Evolutionary conservation across 805 yeast genomes (phyloP).

Genomic region (Kluyveromyces nonfermentans): DNA sequence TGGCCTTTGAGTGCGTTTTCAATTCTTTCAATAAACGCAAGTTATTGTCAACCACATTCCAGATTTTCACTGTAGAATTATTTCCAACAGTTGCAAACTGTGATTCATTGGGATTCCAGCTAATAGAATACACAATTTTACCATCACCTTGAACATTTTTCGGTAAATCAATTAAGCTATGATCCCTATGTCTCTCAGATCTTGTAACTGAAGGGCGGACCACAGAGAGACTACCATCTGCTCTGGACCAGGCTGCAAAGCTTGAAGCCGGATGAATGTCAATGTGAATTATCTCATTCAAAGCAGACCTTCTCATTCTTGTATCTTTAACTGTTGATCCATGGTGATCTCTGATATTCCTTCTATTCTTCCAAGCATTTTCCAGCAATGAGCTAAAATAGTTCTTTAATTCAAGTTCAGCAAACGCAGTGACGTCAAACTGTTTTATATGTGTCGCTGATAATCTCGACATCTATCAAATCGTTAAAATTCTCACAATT

Average conservation of each 20-base stretch:
- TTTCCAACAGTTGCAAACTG: constrained; percentile 21
- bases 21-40: constrained; percentile 10
- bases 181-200: constrained; percentile 9
- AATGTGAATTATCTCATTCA: constrained; percentile 16
- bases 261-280: constrained; percentile 23
- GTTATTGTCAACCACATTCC: constrained; percentile 14
- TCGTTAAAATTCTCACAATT: background rate
- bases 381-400: constrained; percentile 1
- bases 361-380: background rate
- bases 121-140: constrained; percentile 12
- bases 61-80: constrained; percentile 14
- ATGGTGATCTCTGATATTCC: constrained; percentile 1
- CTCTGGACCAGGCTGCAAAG: constrained; percentile 21
- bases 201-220: constrained; percentile 13
- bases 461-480: background rate
- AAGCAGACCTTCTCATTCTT: background rate
- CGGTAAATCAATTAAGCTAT: constrained; percentile 2
- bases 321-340: constrained; percentile 1
- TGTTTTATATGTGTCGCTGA: background rate
- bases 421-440: background rate
- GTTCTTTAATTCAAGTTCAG: background rate
- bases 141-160: constrained; percentile 15
- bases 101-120: constrained; percentile 18
- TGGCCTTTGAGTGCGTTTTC: constrained; percentile 11
- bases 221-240: constrained; percentile 25